Conservation (phyloP, 192 early-diverging fungal species). For the Coemansia sp. region DNA sequence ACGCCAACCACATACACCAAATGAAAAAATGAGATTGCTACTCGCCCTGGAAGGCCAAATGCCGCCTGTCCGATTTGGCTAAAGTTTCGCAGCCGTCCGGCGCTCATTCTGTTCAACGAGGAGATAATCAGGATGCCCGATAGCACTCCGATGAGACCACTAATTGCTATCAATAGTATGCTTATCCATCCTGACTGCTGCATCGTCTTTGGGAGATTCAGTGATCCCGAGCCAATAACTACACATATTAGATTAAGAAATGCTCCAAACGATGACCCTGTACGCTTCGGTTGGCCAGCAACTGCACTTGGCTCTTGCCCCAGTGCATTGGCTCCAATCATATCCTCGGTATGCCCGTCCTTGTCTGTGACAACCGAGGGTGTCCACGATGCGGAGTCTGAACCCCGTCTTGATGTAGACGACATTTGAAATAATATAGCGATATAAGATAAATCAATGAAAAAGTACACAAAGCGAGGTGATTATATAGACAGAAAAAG, state of each 20-base stretch:
- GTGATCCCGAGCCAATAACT: slow-evolving; percentile 70
- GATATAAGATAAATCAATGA: background rate
- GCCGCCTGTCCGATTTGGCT: slow-evolving; percentile 67
- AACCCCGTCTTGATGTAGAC: background rate
- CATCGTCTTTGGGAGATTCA: slow-evolving; percentile 74
- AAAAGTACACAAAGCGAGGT: background rate
- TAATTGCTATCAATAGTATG: slow-evolving; percentile 59
- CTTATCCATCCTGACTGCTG: slow-evolving; percentile 73
- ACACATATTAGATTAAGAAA: slow-evolving; percentile 65
- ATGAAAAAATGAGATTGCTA: slow-evolving; percentile 63
- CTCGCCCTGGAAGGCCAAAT: slow-evolving; percentile 61
- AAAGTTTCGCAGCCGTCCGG: slow-evolving; percentile 53
- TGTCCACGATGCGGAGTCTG: background rate
- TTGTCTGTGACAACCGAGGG: slow-evolving; percentile 5
- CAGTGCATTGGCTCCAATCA: background rate
- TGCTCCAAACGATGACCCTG: slow-evolving; percentile 55
- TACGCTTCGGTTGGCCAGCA: slow-evolving; percentile 30
- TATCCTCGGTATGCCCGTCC: background rate
- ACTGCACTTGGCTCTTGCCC: background rate
- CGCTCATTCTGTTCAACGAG: slow-evolving; percentile 63
- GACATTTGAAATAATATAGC: background rate
- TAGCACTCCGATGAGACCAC: slow-evolving; percentile 67
- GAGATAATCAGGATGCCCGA: slow-evolving; percentile 68
- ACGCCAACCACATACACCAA: slow-evolving; percentile 64
- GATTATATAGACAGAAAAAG: background rate